These are phyloP conservation scores for Hirschfeldia incana DNA, from an alignment of 345 rosid genomes.

Conservation along the genomic window DNA sequence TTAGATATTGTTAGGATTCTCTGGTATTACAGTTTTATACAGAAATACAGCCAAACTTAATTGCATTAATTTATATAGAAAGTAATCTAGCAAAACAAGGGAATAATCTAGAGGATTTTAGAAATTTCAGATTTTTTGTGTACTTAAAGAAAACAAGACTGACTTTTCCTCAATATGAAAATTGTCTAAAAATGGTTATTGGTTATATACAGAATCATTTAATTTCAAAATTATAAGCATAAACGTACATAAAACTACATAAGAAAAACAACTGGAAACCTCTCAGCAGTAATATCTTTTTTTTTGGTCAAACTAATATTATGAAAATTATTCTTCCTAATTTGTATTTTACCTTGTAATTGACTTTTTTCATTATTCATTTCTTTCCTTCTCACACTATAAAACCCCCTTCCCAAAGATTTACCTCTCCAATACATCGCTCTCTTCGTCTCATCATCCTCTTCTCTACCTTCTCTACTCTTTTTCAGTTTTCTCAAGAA, in stretches of 20 bases:
- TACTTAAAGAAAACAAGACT: not conserved
- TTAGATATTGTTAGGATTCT: constrained; percentile 2
- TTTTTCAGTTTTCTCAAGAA: not conserved
- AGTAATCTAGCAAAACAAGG: not conserved
- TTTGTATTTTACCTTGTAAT: not conserved
- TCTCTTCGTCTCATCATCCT: not conserved
- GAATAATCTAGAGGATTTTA: not conserved
- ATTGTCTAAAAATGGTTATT: constrained; percentile 4
- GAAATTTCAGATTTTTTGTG: not conserved
- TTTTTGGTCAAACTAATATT: too few species aligned
- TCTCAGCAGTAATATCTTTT: not conserved
- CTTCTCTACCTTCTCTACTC: not conserved
- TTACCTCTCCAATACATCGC: constrained; percentile 22
- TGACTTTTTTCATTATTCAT: not conserved
- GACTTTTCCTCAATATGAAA: not conserved
- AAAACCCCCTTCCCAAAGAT: constrained; percentile 16
- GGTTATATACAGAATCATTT: constrained; percentile 6
- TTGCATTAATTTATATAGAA: not conserved
- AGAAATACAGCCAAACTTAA: not conserved
- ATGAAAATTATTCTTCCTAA: not conserved
- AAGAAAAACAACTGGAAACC: constrained; percentile 34
- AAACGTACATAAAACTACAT: not conserved
- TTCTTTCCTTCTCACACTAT: constrained; percentile 5
- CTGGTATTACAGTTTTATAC: not conserved
- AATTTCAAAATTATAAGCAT: constrained; percentile 7